Percentiles rank a stretch among this genome's conserved stretches.
Conservation (phyloP, 768 basidiomycete genomes). For the Amanita rimosa region DNA sequence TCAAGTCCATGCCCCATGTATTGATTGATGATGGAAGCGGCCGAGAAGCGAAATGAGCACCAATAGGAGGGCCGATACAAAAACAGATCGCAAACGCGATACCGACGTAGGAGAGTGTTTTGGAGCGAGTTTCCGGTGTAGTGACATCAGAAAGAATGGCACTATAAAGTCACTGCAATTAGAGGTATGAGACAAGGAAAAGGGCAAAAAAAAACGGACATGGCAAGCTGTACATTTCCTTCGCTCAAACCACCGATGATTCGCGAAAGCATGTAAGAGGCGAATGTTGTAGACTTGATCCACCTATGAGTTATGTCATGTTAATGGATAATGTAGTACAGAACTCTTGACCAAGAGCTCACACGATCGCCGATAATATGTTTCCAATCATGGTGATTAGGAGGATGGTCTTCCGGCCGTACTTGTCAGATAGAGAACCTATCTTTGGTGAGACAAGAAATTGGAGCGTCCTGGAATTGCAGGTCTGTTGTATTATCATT, state of each 20-base stretch:
- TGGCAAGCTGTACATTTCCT: constrained; percentile 94
- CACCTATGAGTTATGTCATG: constrained; percentile 37
- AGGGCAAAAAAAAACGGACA: constrained; percentile 41
- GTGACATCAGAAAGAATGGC: constrained; percentile 93
- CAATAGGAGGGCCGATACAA: constrained; percentile 85
- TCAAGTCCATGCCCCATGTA: constrained; percentile 53
- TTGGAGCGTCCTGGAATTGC: constrained; percentile 71
- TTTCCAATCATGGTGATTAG: constrained; percentile 90
- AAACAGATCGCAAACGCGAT: constrained; percentile 97
- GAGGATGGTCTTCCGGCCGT: constrained; percentile 79
- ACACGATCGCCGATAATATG: constrained; percentile 81
- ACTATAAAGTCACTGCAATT: constrained; percentile 25
- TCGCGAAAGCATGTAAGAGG: constrained; percentile 80
- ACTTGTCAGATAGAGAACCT: constrained; percentile 77
- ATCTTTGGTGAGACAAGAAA: constrained; percentile 77
- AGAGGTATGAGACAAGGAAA: not conserved
- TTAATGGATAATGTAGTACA: not conserved
- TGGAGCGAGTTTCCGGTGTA: constrained; percentile 66
- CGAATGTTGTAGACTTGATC: constrained; percentile 85
- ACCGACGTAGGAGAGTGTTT: constrained; percentile 83
- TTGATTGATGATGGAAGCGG: constrained; percentile 54
- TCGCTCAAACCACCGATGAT: constrained; percentile 91
- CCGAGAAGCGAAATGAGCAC: constrained; percentile 90
- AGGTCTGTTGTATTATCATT: not conserved
- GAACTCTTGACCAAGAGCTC: constrained; percentile 23